Conservation (phyloP, 257 asterid genomes). For the Fraxinus anomala region DNA sequence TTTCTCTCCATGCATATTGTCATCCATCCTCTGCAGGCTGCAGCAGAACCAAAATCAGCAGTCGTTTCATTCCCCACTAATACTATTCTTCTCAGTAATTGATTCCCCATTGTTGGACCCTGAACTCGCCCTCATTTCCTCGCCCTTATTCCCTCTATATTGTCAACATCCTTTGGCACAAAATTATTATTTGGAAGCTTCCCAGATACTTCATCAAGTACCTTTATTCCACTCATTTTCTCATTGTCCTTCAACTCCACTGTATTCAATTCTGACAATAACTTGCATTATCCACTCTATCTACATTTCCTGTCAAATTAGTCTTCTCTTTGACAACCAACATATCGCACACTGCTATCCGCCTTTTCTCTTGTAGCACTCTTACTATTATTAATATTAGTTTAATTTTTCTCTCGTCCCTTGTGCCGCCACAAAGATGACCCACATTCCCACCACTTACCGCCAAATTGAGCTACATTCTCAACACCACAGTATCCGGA, state of each 20-base stretch:
- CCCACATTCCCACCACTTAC: conserved; percentile 18
- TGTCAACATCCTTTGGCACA: conserved; percentile 55
- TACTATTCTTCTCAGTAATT: conserved; percentile 26
- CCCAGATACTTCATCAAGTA: conserved; percentile 16
- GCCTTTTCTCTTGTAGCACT: conserved; percentile 25
- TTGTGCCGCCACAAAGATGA: background rate
- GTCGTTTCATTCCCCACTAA: conserved; percentile 23
- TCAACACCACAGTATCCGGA: background rate
- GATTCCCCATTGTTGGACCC: conserved; percentile 16
- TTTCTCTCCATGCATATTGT: conserved; percentile 29
- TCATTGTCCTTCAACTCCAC: conserved; percentile 57
- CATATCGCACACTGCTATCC: background rate
- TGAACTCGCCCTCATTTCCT: background rate
- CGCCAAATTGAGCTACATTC: conserved; percentile 2
- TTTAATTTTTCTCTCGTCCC: conserved; percentile 19
- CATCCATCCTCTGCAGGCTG: conserved; percentile 19
- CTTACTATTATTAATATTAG: conserved; percentile 20
- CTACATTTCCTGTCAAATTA: conserved; percentile 21
- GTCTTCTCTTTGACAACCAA: conserved; percentile 24
- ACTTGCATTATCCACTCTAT: conserved; percentile 42
- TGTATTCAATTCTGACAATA: conserved; percentile 47
- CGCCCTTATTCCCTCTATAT: background rate
- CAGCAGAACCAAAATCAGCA: conserved; percentile 24
- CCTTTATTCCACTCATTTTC: conserved; percentile 22
- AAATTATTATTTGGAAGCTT: conserved; percentile 23